Base-by-base conservation (phyloP, 208 protist species). In the Acanthamoeba culbertsoni region DNA sequence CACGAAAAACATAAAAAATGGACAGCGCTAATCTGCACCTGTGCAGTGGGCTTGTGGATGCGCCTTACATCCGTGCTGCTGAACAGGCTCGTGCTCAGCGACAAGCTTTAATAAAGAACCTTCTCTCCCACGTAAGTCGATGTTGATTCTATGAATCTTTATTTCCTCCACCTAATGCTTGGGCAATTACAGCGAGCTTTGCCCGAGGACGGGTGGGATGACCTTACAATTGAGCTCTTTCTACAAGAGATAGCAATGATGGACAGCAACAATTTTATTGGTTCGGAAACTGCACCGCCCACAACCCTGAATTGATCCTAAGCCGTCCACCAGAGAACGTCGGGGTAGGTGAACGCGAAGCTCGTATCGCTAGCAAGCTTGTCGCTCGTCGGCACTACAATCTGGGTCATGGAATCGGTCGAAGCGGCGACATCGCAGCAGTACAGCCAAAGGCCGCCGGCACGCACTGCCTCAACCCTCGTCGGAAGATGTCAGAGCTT, bases 381-480 rank as follows among this genome's bases (percentile, higher is more conserved):
- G 98, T 99, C 26, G 75, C 91, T 31, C 59, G 86, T 23, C 97
- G 99, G 8, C 95, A 99, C 93, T 99, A 97, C 94, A 45, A 95
- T 79, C 88, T 99, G 55, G 93, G 96, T 28, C 99, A 99, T 95
- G 99, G 99, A 51, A 98, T 99, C 42, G 99, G 99, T 43, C 97
- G 99, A 26, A 98, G 96, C 37, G 99, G 98, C 35, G 98, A 99
- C 94, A 90, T 99, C 33, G 95, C 94, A 8, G 98, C 97, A 43
- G 97, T 98, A 51, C 99, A 99, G 96, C 99, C 99, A 10, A 99
- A 99, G 95, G 99, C 99, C 7, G 98, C 98, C 2, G 99, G 99
- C 0, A 75, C 65, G 42, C 35, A 75, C 8, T 42, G 16, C 33
- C 18, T 77, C 33, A 37, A 16, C 45, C 37, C 40, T 43, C 65